Evolutionary conservation across 495 filamentous ascomycete species (phyloP).

Genomic region (Neurospora discreta): DNA sequence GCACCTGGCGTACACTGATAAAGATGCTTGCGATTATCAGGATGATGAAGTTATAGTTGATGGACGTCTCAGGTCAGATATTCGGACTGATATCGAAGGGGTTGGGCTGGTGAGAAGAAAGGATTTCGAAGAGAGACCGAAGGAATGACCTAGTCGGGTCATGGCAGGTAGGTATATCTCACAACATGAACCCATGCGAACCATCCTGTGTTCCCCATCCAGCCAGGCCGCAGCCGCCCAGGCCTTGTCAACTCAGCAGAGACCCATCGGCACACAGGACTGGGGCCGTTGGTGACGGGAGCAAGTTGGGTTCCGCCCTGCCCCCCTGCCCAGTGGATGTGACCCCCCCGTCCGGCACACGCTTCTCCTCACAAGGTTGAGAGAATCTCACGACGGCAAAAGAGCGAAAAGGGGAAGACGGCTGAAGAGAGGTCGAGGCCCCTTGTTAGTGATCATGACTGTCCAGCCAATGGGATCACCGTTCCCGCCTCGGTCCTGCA

Average conservation of each 20-base stretch:
- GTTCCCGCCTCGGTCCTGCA: conserved; percentile 18
- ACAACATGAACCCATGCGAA: not conserved
- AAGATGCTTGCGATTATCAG: not conserved
- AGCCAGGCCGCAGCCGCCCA: not conserved
- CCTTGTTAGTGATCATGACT: conserved; percentile 11
- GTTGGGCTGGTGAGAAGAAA: not conserved
- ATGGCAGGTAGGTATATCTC: not conserved
- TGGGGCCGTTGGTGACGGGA: not conserved
- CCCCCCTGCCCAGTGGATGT: not conserved
- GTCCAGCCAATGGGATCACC: conserved; percentile 15
- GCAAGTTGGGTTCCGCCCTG: not conserved
- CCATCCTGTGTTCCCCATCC: not conserved
- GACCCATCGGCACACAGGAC: conserved; percentile 2
- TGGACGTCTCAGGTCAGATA: not conserved
- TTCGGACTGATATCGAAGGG: not conserved
- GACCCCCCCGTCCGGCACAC: not conserved
- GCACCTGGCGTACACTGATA: not conserved
- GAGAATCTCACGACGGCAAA: conserved; percentile 9
- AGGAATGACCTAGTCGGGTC: not conserved
- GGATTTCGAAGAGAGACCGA: not conserved
- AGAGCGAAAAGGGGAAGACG: conserved; percentile 11
- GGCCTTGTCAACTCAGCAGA: not conserved
- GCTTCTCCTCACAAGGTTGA: conserved; percentile 6
- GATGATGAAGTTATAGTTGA: not conserved
- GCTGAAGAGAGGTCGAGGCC: conserved; percentile 15